Percentiles rank a stretch among this genome's conserved stretches.
Evolutionary conservation across 345 rosid genomes (phyloP).

Genomic region (Lepidium didymum): DNA sequence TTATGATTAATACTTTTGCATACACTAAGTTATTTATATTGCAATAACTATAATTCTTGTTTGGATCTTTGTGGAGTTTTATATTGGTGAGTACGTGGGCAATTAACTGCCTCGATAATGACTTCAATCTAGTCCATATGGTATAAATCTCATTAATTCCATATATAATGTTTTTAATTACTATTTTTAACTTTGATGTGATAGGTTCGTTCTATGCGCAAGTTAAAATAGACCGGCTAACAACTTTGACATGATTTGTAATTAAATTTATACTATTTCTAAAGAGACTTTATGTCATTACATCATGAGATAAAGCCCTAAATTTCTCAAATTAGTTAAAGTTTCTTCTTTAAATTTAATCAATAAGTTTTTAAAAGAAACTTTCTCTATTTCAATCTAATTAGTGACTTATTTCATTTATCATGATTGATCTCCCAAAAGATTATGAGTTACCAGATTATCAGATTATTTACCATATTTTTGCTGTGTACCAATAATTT

Average conservation of each 20-base stretch:
- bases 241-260: conserved; percentile 23
- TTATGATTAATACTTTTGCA: conserved; percentile 1
- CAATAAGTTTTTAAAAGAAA: neutral
- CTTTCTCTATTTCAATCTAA: conserved; percentile 12
- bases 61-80: conserved; percentile 10
- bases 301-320: conserved; percentile 32
- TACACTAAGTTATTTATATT: neutral
- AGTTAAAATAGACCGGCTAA: conserved; percentile 28
- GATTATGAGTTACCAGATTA: neutral
- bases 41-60: neutral
- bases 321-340: conserved; percentile 32
- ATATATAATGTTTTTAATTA: neutral
- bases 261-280: neutral
- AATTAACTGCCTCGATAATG: conserved; percentile 29
- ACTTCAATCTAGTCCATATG: conserved; percentile 20
- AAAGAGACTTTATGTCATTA: conserved; percentile 26
- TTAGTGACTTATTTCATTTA: conserved; percentile 5
- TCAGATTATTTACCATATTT: neutral
- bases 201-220: conserved; percentile 22
- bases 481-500: too few species aligned
- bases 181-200: conserved; percentile 7
- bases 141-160: conserved; percentile 12
- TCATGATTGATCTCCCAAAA: conserved; percentile 1
- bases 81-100: conserved; percentile 24
- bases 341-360: conserved; percentile 16